phyloP scores from a whole-genome alignment of 768 basidiomycete species.

The Auriscalpium microsporum region DNA sequence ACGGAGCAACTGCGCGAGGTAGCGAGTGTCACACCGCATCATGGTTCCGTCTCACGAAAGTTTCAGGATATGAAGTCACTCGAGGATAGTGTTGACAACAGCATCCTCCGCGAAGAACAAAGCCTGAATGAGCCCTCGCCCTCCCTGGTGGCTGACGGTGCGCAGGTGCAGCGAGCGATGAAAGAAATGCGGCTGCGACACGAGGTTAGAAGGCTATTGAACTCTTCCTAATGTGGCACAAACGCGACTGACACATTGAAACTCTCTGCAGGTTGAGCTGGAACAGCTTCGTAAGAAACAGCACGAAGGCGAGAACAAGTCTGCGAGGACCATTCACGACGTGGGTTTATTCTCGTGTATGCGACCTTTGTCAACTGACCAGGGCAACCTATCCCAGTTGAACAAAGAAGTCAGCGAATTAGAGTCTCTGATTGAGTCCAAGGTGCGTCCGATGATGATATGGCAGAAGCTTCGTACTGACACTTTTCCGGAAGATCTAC shows the following conservation, averaged over 20 bases:
- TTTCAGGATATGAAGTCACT: conserved; percentile 64
- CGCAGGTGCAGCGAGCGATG: conserved; percentile 32
- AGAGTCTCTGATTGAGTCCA: conserved; percentile 88
- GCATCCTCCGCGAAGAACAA: conserved; percentile 43
- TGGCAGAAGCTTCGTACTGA: neutral
- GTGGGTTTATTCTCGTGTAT: conserved; percentile 32
- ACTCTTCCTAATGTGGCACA: neutral
- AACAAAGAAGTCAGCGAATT: conserved; percentile 90
- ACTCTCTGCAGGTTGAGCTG: conserved; percentile 40
- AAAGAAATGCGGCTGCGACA: conserved; percentile 42
- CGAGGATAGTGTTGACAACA: conserved; percentile 67
- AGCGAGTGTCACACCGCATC: neutral
- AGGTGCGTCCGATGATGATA: conserved; percentile 39
- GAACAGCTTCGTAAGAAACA: conserved; percentile 66
- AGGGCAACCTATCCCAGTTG: conserved; percentile 38
- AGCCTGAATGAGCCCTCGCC: conserved; percentile 19
- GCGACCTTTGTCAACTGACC: neutral
- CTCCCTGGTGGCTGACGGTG: conserved; percentile 24
- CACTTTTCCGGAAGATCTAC: conserved; percentile 52
- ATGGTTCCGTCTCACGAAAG: neutral
- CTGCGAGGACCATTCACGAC: conserved; percentile 57
- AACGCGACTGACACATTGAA: neutral
- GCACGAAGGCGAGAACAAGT: conserved; percentile 68
- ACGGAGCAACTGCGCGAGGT: conserved; percentile 71
- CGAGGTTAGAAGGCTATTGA: conserved; percentile 34